Conservation (phyloP, 805 yeast genomes). For the Spencermartinsiella europaea region DNA sequence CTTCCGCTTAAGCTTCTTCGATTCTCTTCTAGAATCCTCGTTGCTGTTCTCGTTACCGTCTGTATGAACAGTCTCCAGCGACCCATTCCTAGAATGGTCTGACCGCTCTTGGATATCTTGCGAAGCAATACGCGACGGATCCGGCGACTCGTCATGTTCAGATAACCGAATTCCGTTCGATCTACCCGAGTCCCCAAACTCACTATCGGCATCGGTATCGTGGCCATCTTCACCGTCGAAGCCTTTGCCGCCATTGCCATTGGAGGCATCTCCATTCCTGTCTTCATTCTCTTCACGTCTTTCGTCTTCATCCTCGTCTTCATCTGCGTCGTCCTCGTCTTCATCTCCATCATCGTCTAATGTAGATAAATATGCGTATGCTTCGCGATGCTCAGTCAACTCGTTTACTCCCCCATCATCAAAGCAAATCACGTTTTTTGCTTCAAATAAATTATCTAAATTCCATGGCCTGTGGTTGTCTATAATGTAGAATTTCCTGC, state of each 20-base stretch:
- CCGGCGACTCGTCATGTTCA: background rate
- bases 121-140: constrained; percentile 3
- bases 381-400: constrained; percentile 50
- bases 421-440: constrained; percentile 65
- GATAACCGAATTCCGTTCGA: background rate
- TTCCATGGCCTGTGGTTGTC: constrained; percentile 98
- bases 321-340: constrained; percentile 31
- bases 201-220: constrained; percentile 19
- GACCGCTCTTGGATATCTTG: background rate
- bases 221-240: constrained; percentile 23
- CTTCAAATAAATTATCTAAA: constrained; percentile 84
- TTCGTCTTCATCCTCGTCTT: constrained; percentile 30
- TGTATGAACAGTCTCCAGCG: too few relatives aligned
- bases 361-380: constrained; percentile 45
- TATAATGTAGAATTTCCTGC: constrained; percentile 66
- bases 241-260: constrained; percentile 18
- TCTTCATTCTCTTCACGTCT: constrained; percentile 28
- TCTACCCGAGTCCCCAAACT: constrained; percentile 1
- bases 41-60: constrained; percentile 23
- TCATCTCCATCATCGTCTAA: constrained; percentile 37
- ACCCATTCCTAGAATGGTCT: background rate
- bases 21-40: constrained; percentile 13
- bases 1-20: constrained; percentile 12
- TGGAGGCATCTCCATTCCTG: constrained; percentile 23
- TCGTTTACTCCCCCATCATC: constrained; percentile 77